Base-by-base conservation (phyloP, 768 basidiomycete genomes). In the Russula foetens region DNA sequence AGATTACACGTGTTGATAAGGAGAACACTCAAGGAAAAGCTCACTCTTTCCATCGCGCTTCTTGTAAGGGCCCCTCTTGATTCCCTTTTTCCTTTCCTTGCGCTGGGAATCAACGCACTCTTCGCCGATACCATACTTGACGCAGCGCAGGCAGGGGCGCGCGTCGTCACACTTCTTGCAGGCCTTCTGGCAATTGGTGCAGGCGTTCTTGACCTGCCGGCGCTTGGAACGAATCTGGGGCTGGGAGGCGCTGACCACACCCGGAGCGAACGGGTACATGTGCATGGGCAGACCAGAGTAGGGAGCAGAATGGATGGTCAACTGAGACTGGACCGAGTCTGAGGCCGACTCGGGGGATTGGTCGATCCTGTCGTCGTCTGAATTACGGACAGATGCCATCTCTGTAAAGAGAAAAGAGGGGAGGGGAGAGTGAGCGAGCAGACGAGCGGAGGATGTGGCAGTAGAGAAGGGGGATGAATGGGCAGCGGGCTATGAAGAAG, bases 111-210 rank as follows among this genome's bases (percentile, higher is more conserved):
- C 90, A 65, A 91, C 77, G 70, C 94, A 97, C 69, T 88, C 87
- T 69, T 92, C 89, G 50, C 84, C 80, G 65, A 89, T 81, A 68
- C 90, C 92, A 67, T 95, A 95, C 75, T 90, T 92, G 69, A 92
- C 86, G 68, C 94, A 97, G 63, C 94, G 86, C 59, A 90, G 86
- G 72, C 94, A 97, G 62, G 93, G 93, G 64, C 93, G 82, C 67
- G 88, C 91, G 67, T 91, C 90, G 74, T 92, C 91, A 70, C 90
- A 92, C 72, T 92, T 91, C 78, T 92, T 92, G 79, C 89, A 92
- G 3, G 90, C 88, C 71, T 90, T 91, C 73, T 92, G 91, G 69
- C 91, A 92, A 65, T 89, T 89, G 33, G 90, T 92, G 73, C 91
- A 92, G 54, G 90, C 90, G 65, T 91, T 92, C 80, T 92, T 92